A percentile compares a stretch with the other conserved stretches of the same genome.
Evolutionary conservation across 1,284 basidiomycete species (phyloP).

Genomic region (Leccinum fuscescens): DNA sequence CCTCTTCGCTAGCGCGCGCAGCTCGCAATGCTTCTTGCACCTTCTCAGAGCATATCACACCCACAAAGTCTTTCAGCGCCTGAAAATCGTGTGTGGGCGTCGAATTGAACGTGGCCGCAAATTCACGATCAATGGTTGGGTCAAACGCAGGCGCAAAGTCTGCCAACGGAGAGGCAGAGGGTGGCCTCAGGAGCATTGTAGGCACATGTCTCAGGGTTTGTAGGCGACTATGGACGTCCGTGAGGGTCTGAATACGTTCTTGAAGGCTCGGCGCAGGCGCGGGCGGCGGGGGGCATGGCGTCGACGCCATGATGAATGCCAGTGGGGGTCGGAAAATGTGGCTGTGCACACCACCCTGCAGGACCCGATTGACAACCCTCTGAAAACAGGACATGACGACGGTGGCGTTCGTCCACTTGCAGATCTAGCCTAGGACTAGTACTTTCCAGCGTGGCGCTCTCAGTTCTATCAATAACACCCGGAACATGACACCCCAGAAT

Average conservation of each 20-base stretch:
- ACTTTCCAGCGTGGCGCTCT: conserved; percentile 13
- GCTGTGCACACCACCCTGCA: conserved; percentile 18
- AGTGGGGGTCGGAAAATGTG: conserved; percentile 3
- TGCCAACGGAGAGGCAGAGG: conserved; percentile 24
- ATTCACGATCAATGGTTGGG: conserved; percentile 30
- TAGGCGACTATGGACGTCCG: conserved; percentile 44
- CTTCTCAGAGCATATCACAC: conserved; percentile 43
- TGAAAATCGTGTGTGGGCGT: conserved; percentile 35
- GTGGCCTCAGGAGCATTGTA: conserved; percentile 38
- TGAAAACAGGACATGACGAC: conserved; percentile 5
- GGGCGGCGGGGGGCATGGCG: neutral
- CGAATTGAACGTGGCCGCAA: conserved; percentile 28
- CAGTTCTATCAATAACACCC: neutral
- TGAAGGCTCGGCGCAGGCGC: conserved; percentile 31
- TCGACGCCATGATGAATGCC: conserved; percentile 4
- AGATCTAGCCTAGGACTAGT: neutral
- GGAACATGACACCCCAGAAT: neutral
- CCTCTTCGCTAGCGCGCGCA: conserved; percentile 50
- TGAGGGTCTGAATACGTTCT: conserved; percentile 45
- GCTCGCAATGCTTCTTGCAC: conserved; percentile 53
- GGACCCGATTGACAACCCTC: neutral
- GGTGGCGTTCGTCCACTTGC: conserved; percentile 3
- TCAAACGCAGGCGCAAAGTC: conserved; percentile 32
- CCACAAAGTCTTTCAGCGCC: conserved; percentile 46
- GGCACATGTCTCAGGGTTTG: conserved; percentile 46